Conservation (phyloP, 805 yeast species). For the Kluyveromyces wickerhamii region DNA sequence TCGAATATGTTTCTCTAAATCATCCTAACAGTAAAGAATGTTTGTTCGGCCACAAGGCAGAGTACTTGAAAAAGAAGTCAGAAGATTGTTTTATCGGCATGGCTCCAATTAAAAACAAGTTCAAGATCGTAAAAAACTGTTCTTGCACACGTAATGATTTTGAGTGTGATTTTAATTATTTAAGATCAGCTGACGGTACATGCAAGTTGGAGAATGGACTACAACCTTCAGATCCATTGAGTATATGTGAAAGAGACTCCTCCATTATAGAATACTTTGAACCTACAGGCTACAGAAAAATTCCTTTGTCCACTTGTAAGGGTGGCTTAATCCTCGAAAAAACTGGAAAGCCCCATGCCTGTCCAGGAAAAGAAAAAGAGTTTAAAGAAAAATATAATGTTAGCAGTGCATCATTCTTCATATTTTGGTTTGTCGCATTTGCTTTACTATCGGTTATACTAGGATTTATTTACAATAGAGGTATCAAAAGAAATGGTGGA, state of each 20-base stretch:
- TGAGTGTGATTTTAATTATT: conserved; percentile 90
- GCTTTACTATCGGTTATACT: conserved; percentile 34
- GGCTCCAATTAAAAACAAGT: conserved; percentile 51
- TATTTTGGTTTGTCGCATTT: conserved; percentile 44
- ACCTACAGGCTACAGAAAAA: conserved; percentile 87
- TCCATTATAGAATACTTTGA: conserved; percentile 64
- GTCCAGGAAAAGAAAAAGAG: conserved; percentile 80
- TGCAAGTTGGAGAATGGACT: conserved; percentile 78
- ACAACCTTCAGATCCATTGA: conserved; percentile 54
- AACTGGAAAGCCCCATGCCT: conserved; percentile 50
- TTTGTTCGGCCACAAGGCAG: conserved; percentile 62
- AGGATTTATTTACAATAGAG: conserved; percentile 66
- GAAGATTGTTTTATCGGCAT: conserved; percentile 61
- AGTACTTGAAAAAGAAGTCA: conserved; percentile 49
- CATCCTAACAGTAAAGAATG: conserved; percentile 51
- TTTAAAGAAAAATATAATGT: conserved; percentile 48
- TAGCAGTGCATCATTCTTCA: conserved; percentile 44
- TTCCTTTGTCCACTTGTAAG: conserved; percentile 77
- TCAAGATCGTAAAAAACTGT: conserved; percentile 56
- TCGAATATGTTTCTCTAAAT: conserved; percentile 54
- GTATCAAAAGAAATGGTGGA: conserved; percentile 72
- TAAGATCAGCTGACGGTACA: conserved; percentile 64
- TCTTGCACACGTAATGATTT: conserved; percentile 78
- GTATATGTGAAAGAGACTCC: conserved; percentile 46
- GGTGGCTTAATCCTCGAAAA: conserved; percentile 72